These are phyloP conservation scores for Fusarium udum DNA, from an alignment of 2,329 filamentous ascomycete genomes.

Conservation along the genomic window DNA sequence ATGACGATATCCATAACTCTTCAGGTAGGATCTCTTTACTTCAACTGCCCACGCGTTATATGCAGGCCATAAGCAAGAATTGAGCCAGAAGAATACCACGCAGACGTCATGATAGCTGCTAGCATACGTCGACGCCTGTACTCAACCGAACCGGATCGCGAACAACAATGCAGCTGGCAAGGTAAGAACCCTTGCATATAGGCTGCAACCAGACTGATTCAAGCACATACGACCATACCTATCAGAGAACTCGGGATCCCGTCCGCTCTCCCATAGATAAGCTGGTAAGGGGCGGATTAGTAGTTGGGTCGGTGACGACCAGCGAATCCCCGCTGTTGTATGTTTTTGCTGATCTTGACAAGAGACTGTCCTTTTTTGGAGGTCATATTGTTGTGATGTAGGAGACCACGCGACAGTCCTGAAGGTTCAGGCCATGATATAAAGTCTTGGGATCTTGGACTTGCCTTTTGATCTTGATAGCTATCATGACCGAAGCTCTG, in stretches of 20 bases:
- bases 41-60: fast-evolving
- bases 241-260: background rate
- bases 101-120: background rate
- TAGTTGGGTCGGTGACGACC: background rate
- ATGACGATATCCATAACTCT: background rate
- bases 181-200: fast-evolving
- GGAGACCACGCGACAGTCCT: fast-evolving
- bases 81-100: no score
- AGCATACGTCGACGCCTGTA: background rate
- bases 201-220: fast-evolving
- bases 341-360: background rate
- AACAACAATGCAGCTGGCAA: no score
- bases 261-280: background rate
- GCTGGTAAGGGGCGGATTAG: background rate
- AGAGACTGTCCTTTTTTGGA: background rate
- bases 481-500: background rate
- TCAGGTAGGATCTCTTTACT: no score
- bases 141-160: background rate
- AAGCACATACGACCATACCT: background rate
- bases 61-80: no score
- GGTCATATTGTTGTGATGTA: background rate
- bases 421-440: no score
- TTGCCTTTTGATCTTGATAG: background rate
- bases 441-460: fast-evolving
- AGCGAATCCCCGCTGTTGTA: conserved; percentile 1